Conservation (phyloP, 108 stramenopile species). For the Pseudonitzschia pungens region DNA sequence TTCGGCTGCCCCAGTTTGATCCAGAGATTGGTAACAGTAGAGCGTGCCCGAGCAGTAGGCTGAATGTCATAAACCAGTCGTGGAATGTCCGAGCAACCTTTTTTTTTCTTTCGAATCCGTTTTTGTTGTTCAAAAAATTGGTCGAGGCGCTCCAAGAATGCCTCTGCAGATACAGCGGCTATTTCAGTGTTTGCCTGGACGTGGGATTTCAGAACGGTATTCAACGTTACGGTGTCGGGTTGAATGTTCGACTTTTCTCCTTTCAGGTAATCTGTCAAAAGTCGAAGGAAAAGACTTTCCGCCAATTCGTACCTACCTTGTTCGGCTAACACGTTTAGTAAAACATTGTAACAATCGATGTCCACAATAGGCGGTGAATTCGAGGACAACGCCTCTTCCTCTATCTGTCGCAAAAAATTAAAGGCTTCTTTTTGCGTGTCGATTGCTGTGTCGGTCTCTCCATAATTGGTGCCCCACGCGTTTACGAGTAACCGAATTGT, state of each 20-base stretch:
- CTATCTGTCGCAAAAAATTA: constrained; percentile 13
- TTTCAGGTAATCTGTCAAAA: constrained; percentile 1
- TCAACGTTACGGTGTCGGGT: constrained; percentile 6
- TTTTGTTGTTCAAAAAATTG: constrained; percentile 9
- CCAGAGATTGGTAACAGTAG: constrained; percentile 30
- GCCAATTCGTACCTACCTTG: constrained; percentile 26
- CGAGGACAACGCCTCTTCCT: neutral
- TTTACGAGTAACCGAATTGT: constrained; percentile 1
- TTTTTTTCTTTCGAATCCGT: neutral
- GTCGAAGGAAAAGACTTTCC: constrained; percentile 13
- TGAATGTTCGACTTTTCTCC: constrained; percentile 7
- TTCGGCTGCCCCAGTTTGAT: constrained; percentile 25
- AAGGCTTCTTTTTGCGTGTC: constrained; percentile 12
- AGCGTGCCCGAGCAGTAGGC: constrained; percentile 25
- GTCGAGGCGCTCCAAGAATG: constrained; percentile 11
- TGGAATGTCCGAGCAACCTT: neutral
- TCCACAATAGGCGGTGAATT: neutral
- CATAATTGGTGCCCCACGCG: neutral
- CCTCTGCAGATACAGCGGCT: constrained; percentile 16
- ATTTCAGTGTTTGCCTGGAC: constrained; percentile 15
- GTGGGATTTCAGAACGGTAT: constrained; percentile 31
- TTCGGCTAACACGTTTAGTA: constrained; percentile 26
- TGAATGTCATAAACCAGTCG: constrained; percentile 1
- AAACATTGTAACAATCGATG: constrained; percentile 27
- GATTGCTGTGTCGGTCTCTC: neutral